Evolutionary conservation across 768 basidiomycete genomes (phyloP), one percentile per base, ranked within the genome.

Genomic region (Suillus variegatus): DNA sequence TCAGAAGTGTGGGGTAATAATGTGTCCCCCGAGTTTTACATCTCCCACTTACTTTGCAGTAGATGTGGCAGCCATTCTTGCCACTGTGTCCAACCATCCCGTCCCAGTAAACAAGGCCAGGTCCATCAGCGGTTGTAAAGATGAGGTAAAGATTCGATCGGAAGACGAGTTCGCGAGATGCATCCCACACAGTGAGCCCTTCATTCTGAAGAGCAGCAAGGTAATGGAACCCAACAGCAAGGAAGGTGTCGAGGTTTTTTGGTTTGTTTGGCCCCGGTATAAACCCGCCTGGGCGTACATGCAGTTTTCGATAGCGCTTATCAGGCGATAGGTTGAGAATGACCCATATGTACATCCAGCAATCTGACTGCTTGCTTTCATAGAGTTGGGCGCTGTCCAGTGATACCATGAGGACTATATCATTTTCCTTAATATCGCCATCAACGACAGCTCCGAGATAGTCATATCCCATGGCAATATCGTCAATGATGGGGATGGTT

Each of bases 341-440:
- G 14, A 79, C 61, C 62, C 62, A 63, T 4, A 83, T 76, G 22
- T 66, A 76, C 7, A 83, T 80, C 82, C 80, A 82, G 20, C 73
- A 75, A 49, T 83, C 81, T 0, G 81, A 84, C 28, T 72, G 62
- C 66, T 83, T 83, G 67, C 73, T 74, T 18, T 68, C 67, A 63
- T 82, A 83, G 0, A 84, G 75, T 65, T 84, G 82, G 0, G 79
- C 79, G 9, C 83, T 78, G 67, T 83, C 81, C 0, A 80, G 65
- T 0, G 80, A 79, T 12, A 80, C 65, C 49, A 76, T 65, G 0
- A 84, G 66, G 0, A 80, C 63, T 0, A 74, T 77, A 61, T 84
- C 78, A 10, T 79, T 52, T 3, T 63, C 32, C 8, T 60, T 61
- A 46, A 82, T 72, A 1, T 68, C 52, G 0, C 69, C 66, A 0